These are phyloP conservation scores for Ceratobasidium theobromae DNA, from an alignment of 1,284 basidiomycete species.

Conservation along the genomic window DNA sequence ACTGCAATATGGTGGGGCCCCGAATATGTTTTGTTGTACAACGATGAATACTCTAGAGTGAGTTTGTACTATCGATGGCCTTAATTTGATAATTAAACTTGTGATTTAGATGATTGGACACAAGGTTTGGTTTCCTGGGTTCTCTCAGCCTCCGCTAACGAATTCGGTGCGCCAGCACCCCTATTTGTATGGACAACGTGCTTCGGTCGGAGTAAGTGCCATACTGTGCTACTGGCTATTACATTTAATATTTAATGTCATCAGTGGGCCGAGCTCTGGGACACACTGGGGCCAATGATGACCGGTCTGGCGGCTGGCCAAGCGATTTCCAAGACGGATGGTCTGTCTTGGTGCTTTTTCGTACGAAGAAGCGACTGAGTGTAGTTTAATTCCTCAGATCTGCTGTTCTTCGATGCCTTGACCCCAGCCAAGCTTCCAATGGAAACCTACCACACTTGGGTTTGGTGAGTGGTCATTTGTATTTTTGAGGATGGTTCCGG, in stretches of 20 bases:
- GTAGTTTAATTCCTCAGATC: conserved; percentile 1
- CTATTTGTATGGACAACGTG: conserved; percentile 22
- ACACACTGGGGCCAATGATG: conserved; percentile 29
- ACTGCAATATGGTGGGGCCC: conserved; percentile 34
- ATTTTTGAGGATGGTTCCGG: not conserved
- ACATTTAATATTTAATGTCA: not conserved
- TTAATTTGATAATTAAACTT: not conserved
- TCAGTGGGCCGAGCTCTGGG: conserved; percentile 32
- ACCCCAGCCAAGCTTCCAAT: conserved; percentile 32
- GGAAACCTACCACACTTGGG: conserved; percentile 34
- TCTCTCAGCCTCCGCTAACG: not conserved
- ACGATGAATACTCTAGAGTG: conserved; percentile 33
- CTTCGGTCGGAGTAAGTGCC: conserved; percentile 4
- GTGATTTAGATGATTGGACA: conserved; percentile 11
- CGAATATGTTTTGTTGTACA: conserved; percentile 34
- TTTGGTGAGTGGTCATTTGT: conserved; percentile 4
- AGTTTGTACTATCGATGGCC: not conserved
- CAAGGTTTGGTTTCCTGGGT: conserved; percentile 9
- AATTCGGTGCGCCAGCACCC: not conserved
- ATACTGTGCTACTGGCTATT: not conserved
- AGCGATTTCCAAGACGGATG: conserved; percentile 34
- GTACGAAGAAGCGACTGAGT: not conserved
- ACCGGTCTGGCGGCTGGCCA: conserved; percentile 30
- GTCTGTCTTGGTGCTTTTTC: not conserved
- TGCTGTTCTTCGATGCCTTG: conserved; percentile 33